Base-by-base conservation (phyloP, 495 filamentous ascomycete genomes). In the Annulohypoxylon stygium region DNA sequence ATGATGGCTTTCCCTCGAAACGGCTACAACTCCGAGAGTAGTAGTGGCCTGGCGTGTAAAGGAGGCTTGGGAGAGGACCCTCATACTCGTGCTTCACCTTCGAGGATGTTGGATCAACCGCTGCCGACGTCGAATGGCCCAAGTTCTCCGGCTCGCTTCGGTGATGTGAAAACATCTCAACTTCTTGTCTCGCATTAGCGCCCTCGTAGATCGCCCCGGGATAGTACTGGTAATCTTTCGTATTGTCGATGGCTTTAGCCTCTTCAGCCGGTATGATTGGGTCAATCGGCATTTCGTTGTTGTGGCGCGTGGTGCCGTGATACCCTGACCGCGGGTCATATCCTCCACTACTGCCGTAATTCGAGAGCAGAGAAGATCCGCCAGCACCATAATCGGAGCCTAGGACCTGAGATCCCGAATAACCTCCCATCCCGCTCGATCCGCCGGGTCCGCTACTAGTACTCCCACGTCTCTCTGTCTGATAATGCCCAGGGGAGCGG, bases 401-500 rank as follows among this genome's bases (percentile, higher is more conserved):
- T 6, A 82, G 69, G 45, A 83, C 75, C 43, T 77, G 77, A 8
- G 83, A 78, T 2, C 77, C 73, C 1, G 78, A 74, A 57, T 84
- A 86, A 5, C 76, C 73, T 12, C 81, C 83, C 59, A 79, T 81
- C 36, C 86, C 84, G 62, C 80, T 80, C 11, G 83, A 85, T 20
- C 90, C 89, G 5, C 90, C 90, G 2, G 90, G 90, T n/a, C 90
- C 90, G 61, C 90, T 92, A 77, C 90, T 92, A 0, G 90, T 86
- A 76, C 90, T 93, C 36, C 90, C 88, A 16, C 93, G 86, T 60
- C 93, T 87, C 62, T 94, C 93, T 43, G 92, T 91, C 77, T 94
- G 92, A 83, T 98, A 98, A 79, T 98, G 95, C 4, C 95, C 95
- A 3, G 95, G 95, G 4, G 92, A 96, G 34, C 95, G 90, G 36